These are phyloP conservation scores for Rosa persica DNA, from an alignment of 306 rosid genomes.

Conservation along the genomic window DNA sequence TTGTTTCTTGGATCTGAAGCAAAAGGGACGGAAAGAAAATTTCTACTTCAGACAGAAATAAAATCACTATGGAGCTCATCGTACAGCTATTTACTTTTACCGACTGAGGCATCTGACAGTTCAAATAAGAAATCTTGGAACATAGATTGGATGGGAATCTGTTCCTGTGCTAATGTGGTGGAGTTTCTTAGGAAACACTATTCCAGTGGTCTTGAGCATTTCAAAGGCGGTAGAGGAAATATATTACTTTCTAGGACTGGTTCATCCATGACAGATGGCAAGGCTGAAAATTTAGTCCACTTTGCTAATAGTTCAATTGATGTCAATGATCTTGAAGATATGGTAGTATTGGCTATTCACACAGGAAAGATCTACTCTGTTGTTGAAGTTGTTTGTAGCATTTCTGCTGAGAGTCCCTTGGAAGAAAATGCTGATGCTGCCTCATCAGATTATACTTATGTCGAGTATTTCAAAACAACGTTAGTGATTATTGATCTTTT, in stretches of 20 bases:
- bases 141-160: constrained; percentile 73
- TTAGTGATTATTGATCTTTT: constrained; percentile 30
- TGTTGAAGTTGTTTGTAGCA: constrained; percentile 40
- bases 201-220: constrained; percentile 28
- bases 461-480: constrained; percentile 64
- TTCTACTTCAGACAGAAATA: constrained; percentile 57
- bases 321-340: constrained; percentile 36
- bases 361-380: constrained; percentile 79
- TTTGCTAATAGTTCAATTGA: constrained; percentile 56
- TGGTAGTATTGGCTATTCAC: constrained; percentile 76
- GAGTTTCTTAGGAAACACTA: constrained; percentile 47
- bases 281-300: constrained; percentile 35
- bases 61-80: constrained; percentile 54
- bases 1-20: constrained; percentile 45
- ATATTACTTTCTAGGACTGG: constrained; percentile 25
- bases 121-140: constrained; percentile 32
- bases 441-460: constrained; percentile 34
- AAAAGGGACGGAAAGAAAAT: constrained; percentile 36
- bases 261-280: constrained; percentile 34
- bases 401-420: constrained; percentile 73
- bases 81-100: constrained; percentile 70
- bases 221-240: constrained; percentile 22
- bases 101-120: constrained; percentile 43
- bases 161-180: constrained; percentile 55
- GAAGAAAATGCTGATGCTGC: constrained; percentile 49